Evolutionary conservation across 2,329 filamentous ascomycete genomes (phyloP), one percentile per base, ranked within the genome.

Genomic region (Aspergillus piperis): DNA sequence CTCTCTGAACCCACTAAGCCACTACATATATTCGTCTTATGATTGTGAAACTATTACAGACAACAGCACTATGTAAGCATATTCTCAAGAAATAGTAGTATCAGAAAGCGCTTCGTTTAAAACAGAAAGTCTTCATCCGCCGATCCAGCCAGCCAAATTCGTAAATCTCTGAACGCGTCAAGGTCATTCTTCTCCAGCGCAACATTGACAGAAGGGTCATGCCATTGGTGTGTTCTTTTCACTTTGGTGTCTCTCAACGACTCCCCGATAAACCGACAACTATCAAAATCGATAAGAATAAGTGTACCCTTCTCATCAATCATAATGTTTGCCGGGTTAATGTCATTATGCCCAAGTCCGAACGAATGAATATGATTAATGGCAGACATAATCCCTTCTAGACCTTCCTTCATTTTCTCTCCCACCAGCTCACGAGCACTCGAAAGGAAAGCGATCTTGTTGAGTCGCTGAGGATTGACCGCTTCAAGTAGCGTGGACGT

Each of bases 311-410:
- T 64, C 11, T 70, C 60, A 19, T 67, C 65, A 25, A 73, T 54
- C 67, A 74, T 71, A 32, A 75, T 70, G 49, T 71, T 74, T n/a
- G 56, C 55, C 17, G 69, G 70, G 27, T 57, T 74, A 21, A 75
- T 65, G 50, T 75, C 68, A 44, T 72, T 71, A 62, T 74, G 68
- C 13, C 71, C 66, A 52, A 72, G 47, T 11, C 66, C 62, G 36
- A 74, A 61, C 17, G 62, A 67, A 41, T 74, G 69, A 10, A 75
- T 62, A 64, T 75, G 66, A 50, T 66, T 57, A n/a, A 75, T 70
- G 11, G 61, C 68, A n/a, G 52, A 61, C 39, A 64, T n/a, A 59
- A 73, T 52, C 21, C 66, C 67, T 13, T 64, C 49, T 32, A 70
- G 36, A 7, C 61, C 3, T 50, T 17, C 57, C 63, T 55, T 62